phyloP scores from a whole-genome alignment of 805 yeast species.

The Candida namnaoensis region DNA sequence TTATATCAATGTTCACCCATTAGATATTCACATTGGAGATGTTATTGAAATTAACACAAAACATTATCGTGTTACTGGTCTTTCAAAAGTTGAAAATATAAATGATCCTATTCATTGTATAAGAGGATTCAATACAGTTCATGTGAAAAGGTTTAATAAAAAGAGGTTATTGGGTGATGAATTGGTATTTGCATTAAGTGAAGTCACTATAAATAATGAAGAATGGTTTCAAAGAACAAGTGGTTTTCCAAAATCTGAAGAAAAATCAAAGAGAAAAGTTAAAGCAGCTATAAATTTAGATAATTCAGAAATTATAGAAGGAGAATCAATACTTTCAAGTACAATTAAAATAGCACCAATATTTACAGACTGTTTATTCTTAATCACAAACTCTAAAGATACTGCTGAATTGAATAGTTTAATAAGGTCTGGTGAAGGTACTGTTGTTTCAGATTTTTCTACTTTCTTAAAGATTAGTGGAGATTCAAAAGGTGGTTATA shows the following conservation, averaged over 20 bases:
- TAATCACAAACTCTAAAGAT: conserved; percentile 30
- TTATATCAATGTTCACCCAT: conserved; percentile 26
- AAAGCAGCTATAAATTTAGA: neutral
- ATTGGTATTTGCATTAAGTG: conserved; percentile 17
- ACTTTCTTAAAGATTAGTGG: conserved; percentile 12
- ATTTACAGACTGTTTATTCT: conserved; percentile 29
- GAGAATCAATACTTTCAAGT: no score
- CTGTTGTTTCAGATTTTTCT: conserved; percentile 23
- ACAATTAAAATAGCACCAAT: conserved; percentile 3
- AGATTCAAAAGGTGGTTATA: neutral
- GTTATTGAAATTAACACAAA: conserved; percentile 27
- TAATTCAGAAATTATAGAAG: no score
- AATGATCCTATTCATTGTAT: conserved; percentile 36
- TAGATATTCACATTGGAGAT: conserved; percentile 56
- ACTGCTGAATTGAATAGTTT: conserved; percentile 22
- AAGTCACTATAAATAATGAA: conserved; percentile 21
- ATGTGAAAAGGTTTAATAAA: conserved; percentile 21
- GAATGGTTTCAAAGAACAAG: conserved; percentile 27
- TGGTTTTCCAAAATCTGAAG: conserved; percentile 12
- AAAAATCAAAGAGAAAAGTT: conserved; percentile 5
- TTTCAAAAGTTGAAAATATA: conserved; percentile 19
- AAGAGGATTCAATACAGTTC: conserved; percentile 51
- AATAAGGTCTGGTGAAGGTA: conserved; percentile 36
- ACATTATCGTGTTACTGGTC: conserved; percentile 36
- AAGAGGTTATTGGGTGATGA: conserved; percentile 11